Conservation (phyloP, 805 yeast genomes). For the Myxozyma kluyveri region DNA sequence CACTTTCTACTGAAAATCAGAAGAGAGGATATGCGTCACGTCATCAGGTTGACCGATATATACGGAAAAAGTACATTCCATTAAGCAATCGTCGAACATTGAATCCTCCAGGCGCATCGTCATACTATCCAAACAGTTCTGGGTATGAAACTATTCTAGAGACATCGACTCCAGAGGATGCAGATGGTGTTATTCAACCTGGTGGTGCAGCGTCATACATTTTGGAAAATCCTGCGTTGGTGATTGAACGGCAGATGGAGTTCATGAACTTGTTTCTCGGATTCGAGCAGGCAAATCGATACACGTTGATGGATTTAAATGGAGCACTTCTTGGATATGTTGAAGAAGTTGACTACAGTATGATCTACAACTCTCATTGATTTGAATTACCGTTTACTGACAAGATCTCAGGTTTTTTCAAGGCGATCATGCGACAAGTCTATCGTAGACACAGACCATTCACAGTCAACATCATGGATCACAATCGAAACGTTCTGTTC, state of each 20-base stretch:
- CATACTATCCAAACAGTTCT: neutral
- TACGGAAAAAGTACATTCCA: neutral
- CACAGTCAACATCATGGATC: slow-evolving; percentile 40
- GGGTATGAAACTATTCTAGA: neutral
- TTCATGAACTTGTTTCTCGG: slow-evolving; percentile 83
- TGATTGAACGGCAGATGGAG: slow-evolving; percentile 85
- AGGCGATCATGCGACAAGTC: slow-evolving; percentile 76
- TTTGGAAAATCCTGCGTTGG: slow-evolving; percentile 75
- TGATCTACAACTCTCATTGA: too few species aligned
- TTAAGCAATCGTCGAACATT: neutral
- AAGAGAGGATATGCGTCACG: neutral
- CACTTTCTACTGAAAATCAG: too few species aligned
- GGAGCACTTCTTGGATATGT: slow-evolving; percentile 79
- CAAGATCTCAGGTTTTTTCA: slow-evolving; percentile 40
- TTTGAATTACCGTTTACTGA: neutral
- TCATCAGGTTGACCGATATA: neutral
- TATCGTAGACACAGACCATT: slow-evolving; percentile 81
- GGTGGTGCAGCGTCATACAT: slow-evolving; percentile 59
- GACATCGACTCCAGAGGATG: slow-evolving; percentile 9
- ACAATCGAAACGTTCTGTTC: slow-evolving; percentile 38
- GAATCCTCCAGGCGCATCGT: neutral
- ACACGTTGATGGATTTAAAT: slow-evolving; percentile 63
- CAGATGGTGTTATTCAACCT: slow-evolving; percentile 18
- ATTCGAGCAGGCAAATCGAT: slow-evolving; percentile 85
- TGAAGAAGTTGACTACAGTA: slow-evolving; percentile 75